Evolutionary conservation across 139 green algal species (phyloP).

Genomic region (Tetradesmus obliquus): DNA sequence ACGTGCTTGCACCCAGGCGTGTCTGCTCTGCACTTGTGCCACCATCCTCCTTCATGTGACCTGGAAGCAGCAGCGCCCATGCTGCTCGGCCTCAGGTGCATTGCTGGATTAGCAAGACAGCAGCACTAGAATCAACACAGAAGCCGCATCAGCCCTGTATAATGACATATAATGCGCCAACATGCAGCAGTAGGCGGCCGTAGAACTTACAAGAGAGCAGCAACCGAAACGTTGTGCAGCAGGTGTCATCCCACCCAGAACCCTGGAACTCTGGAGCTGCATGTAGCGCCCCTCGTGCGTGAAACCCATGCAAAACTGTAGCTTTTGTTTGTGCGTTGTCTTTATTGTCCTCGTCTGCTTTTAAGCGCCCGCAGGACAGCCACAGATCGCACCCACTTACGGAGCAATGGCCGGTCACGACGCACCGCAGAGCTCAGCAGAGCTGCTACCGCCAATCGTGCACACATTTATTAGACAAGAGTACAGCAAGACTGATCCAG

Average conservation of each 20-base stretch:
- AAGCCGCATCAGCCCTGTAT: too few species aligned
- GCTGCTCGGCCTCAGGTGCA: not conserved
- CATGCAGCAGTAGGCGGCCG: too few species aligned
- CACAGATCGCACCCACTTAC: not conserved
- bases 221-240: not conserved
- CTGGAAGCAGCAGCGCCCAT: not conserved
- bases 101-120: not conserved
- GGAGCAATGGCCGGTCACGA: not conserved
- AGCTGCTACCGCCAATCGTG: not conserved
- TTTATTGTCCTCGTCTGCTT: not conserved
- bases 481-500: slow-evolving; percentile 8
- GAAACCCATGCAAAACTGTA: not conserved
- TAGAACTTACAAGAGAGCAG: not conserved
- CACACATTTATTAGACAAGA: slow-evolving; percentile 33
- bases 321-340: too few species aligned
- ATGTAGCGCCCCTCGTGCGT: not conserved
- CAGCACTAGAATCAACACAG: not conserved
- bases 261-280: not conserved
- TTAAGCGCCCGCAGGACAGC: not conserved
- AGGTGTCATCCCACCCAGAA: not conserved
- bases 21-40: slow-evolving; percentile 23
- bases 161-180: too few species aligned
- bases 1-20: slow-evolving; percentile 14
- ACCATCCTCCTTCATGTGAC: not conserved
- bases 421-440: slow-evolving; percentile 11